Percentiles rank a stretch among this genome's conserved stretches.
Conservation (phyloP, 2,329 filamentous ascomycete genomes). For the Colletotrichum euphorbiae region DNA sequence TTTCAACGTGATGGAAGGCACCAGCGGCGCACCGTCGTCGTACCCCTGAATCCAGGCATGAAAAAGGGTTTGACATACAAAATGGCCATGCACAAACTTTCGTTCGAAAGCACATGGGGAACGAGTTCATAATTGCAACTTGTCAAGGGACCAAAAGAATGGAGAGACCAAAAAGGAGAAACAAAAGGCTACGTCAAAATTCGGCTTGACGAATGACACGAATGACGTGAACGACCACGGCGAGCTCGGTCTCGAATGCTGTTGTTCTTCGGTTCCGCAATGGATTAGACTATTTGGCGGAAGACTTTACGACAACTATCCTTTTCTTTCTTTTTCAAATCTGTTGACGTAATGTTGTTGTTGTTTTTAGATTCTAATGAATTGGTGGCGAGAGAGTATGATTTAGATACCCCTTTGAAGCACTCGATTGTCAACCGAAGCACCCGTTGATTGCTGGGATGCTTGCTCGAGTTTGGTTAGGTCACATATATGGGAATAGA, state of each 20-base stretch:
- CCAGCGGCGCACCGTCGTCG: constrained; percentile 23
- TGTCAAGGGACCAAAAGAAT: neutral
- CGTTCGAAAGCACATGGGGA: neutral
- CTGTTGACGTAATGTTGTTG: neutral
- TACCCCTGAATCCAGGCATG: constrained; percentile 30
- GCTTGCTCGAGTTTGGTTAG: constrained; percentile 19
- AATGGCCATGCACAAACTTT: neutral
- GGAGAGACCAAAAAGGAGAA: neutral
- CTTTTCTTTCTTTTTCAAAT: neutral
- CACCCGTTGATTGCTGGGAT: neutral
- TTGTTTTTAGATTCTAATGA: neutral
- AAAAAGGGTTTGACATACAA: too few relatives aligned
- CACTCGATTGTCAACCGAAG: constrained; percentile 22
- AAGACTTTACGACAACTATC: too few relatives aligned
- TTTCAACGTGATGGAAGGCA: constrained; percentile 49
- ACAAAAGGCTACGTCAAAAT: neutral
- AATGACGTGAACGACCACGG: neutral
- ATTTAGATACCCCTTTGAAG: constrained; percentile 25
- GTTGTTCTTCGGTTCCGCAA: too few relatives aligned
- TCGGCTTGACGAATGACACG: neutral
- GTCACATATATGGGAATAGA: neutral
- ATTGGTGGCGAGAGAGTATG: constrained; percentile 1
- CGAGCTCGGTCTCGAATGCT: neutral
- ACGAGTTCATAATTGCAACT: constrained; percentile 6
- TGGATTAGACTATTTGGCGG: too few relatives aligned